A percentile compares a stretch with the other conserved stretches of the same genome.
phyloP scores from a whole-genome alignment of 345 rosid genomes.

The Aquilaria malaccensis region DNA sequence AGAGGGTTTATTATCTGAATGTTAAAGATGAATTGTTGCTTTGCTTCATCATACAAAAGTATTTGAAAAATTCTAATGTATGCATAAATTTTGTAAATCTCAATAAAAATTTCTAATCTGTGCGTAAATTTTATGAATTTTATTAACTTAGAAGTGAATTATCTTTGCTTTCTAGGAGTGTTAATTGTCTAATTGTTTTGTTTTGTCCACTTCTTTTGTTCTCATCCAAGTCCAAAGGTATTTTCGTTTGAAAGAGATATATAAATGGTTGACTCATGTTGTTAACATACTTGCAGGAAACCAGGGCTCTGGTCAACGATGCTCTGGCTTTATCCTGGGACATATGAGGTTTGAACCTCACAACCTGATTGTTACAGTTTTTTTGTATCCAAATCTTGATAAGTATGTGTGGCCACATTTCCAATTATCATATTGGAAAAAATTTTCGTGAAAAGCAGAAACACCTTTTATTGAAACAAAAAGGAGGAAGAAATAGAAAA shows the following conservation, averaged over 20 bases:
- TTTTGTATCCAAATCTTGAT: background rate
- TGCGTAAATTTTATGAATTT: too few relatives aligned
- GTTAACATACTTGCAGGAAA: slow-evolving; percentile 38
- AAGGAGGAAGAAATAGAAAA: too few relatives aligned
- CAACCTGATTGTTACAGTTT: background rate
- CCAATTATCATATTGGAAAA: background rate
- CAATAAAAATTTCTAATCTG: too few relatives aligned
- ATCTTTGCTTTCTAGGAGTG: too few relatives aligned
- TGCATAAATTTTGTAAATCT: background rate
- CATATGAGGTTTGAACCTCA: slow-evolving; percentile 50
- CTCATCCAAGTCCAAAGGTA: background rate
- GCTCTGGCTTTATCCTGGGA: slow-evolving; percentile 96
- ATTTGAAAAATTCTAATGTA: background rate
- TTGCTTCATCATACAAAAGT: too few relatives aligned
- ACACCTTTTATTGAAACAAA: too few relatives aligned
- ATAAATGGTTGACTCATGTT: background rate
- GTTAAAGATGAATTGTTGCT: too few relatives aligned
- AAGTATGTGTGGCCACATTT: slow-evolving; percentile 1
- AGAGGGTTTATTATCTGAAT: too few relatives aligned
- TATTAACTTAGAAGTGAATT: too few relatives aligned
- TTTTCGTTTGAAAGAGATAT: slow-evolving; percentile 4
- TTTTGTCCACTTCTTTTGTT: background rate
- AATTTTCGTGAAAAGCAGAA: too few relatives aligned
- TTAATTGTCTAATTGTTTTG: background rate
- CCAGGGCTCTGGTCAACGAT: slow-evolving; percentile 58